These are phyloP conservation scores for Dendrobium chrysotoxum DNA, from an alignment of 106 monocot species.

Conservation along the genomic window DNA sequence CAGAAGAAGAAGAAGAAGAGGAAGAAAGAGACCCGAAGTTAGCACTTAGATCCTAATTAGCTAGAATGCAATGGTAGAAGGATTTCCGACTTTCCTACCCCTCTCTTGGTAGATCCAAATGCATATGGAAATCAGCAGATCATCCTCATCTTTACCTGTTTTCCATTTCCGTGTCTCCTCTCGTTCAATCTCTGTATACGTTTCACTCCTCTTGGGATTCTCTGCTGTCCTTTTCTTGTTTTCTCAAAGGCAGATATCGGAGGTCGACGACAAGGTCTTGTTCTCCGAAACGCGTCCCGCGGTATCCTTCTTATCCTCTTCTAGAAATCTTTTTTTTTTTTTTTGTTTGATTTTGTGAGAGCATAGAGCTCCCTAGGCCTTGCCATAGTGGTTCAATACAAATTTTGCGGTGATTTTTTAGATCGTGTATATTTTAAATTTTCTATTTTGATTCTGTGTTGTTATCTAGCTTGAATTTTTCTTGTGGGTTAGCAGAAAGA, in stretches of 20 bases:
- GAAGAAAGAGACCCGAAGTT: too few species aligned
- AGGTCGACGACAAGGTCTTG: background rate
- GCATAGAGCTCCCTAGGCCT: background rate
- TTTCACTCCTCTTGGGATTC: background rate
- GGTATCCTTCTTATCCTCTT: background rate
- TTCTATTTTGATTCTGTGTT: background rate
- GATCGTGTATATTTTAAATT: background rate
- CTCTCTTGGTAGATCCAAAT: background rate
- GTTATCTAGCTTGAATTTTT: background rate
- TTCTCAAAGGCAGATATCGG: constrained; percentile 3
- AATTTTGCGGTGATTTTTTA: background rate
- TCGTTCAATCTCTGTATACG: constrained; percentile 5
- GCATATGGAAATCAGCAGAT: background rate
- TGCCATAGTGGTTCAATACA: too few species aligned
- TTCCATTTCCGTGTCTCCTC: background rate
- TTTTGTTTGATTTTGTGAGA: background rate
- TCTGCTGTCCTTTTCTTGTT: background rate
- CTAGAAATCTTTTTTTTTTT: background rate
- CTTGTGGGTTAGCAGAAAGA: background rate
- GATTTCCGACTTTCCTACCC: too few species aligned
- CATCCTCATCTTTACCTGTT: background rate
- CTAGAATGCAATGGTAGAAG: too few species aligned
- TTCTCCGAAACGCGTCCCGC: background rate
- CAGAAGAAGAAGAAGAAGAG: too few species aligned
- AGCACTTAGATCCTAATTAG: too few species aligned